phyloP scores from a whole-genome alignment of 768 basidiomycete species.

The Calvatia gigantea region DNA sequence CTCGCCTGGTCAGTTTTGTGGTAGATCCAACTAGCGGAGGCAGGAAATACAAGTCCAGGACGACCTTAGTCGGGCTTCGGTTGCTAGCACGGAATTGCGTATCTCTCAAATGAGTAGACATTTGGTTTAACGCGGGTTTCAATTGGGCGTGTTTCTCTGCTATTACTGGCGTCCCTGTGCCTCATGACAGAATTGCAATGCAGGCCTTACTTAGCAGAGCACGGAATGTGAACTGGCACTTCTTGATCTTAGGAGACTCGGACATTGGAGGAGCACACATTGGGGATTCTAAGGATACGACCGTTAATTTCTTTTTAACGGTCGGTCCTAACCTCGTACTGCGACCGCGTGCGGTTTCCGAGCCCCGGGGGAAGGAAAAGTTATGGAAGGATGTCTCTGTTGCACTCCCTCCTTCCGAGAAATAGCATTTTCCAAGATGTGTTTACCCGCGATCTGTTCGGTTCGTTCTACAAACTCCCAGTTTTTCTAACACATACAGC shows the following conservation, averaged over 20 bases:
- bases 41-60: not conserved
- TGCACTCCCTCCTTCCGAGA: too few relatives aligned
- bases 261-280: too few relatives aligned
- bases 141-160: not conserved
- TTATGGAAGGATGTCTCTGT: too few relatives aligned
- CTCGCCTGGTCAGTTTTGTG: not conserved
- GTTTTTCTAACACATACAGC: too few relatives aligned
- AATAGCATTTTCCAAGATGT: too few relatives aligned
- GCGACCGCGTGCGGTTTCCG: too few relatives aligned
- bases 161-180: not conserved
- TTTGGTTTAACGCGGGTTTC: not conserved
- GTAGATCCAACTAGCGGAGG: not conserved
- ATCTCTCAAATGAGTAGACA: not conserved
- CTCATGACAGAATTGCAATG: not conserved
- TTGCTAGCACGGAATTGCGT: not conserved
- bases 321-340: too few relatives aligned
- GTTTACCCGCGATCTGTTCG: too few relatives aligned
- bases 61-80: not conserved
- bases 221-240: not conserved
- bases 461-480: too few relatives aligned
- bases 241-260: not conserved
- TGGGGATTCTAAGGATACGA: too few relatives aligned
- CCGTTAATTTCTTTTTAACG: too few relatives aligned
- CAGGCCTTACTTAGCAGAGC: not conserved
- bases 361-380: too few relatives aligned